Base-by-base conservation (phyloP, 2,329 filamentous ascomycete genomes). In the Ophiostoma quercus region DNA sequence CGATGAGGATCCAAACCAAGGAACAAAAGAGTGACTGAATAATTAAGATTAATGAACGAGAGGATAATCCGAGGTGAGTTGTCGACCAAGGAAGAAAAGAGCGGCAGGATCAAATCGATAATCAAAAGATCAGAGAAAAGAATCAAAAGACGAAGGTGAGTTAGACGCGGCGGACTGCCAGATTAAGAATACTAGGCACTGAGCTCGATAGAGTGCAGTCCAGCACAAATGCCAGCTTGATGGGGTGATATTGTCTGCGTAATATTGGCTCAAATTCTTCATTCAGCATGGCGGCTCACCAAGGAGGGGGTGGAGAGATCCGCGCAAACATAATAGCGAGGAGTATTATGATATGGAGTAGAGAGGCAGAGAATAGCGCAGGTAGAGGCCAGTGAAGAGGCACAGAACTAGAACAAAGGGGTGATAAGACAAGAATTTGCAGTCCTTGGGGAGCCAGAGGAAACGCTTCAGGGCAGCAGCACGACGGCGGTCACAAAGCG, bases 261-360 rank as follows among this genome's bases (percentile, higher is more conserved):
- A 32, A 72, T 71, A 71, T 70, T 72, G 47, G 66, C 34, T 63
- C 22, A n/a, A 39, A 37, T 47, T 63, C 67, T 51, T 66, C 69
- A 69, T 69, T 71, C 29, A 67, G 63, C 60, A 72, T 68, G 69
- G 71, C 67, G 67, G 69, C 67, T 70, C 51, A 16, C 12, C 19
- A 25, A 57, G 51, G 51, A 57, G 51, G 51, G 51, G 16, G 51
- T 16, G 22, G 51, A 25, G 51, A 14, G 16, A 12, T 29, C 3
- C 22, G 11, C 29, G 51, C 51, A 57, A 11, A 25, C 47, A 51
- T 29, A 57, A 22, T 57, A 57, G 22, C n/a, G 22, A 57, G 5
- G 16, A n/a, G 19, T 19, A 19, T 47, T 8, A 47, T 47, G 43
- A 19, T n/a, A 47, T n/a, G 16, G 43, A n/a, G 19, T 2, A n/a